Evolutionary conservation across 495 filamentous ascomycete genomes (phyloP), one percentile per base, ranked within the genome.

Genomic region (Neurospora pannonica): DNA sequence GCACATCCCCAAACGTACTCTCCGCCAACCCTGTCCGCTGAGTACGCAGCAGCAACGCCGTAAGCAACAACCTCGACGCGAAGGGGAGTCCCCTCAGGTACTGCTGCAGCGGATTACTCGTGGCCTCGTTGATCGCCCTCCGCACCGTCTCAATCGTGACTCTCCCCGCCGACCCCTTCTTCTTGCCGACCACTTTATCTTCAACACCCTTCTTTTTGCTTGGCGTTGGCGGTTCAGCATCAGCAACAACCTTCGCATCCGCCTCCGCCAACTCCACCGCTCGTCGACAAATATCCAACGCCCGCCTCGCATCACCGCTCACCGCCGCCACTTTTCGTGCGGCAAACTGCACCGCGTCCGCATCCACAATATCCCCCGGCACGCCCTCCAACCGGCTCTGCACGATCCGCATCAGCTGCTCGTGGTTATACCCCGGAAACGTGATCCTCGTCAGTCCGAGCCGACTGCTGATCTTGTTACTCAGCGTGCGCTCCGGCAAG

Each of bases 401-500:
- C 73, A 99, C 97, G 76, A 99, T 98, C 75, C 92, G 91, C 92
- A 98, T 97, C n/a, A 99, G 87, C 81, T 98, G 97, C 67, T 94
- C 93, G 82, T 98, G 95, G 69, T 93, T 97, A 81, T 99, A 99
- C 31, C 97, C 97, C 0, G 95, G 94, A 79, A 99, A 99, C 1
- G 96, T 97, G 78, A 99, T 97, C 75, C 97, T 89, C 24, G 92
- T 95, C 7, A 97, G 83, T 24, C 94, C 95, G 43, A 99, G 87
- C 76, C 97, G 91, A 76, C 92, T 95, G 77, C 93, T 96, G 82
- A 99, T 99, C 82, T 98, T 98, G 83, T 99, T 99, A 83, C 92
- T 95, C 19, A 99, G 86, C 0, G 97, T 99, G 78, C 97, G 89
- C 83, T 99, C 97, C 0, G 97, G 97, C 28, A 99, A 85, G 82